Evolutionary conservation across 805 yeast genomes (phyloP), one percentile per base, ranked within the genome.

Genomic region (Ogataea glucozyma): DNA sequence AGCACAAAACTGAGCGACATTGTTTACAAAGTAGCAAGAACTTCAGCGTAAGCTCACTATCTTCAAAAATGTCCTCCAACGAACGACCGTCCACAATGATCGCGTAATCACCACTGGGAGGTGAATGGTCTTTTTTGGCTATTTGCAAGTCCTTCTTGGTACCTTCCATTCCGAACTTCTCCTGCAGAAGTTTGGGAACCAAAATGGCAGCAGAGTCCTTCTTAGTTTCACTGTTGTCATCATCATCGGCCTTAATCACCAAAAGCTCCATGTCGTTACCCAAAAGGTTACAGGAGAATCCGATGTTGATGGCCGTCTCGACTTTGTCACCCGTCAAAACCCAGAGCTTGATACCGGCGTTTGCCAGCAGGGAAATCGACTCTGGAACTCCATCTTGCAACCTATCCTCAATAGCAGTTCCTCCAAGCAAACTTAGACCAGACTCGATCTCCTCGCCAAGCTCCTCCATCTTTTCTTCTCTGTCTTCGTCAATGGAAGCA

Each of bases 291-390:
- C 91, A 85, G 12, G 88, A 80, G 57, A 82, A 85, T 1, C 91
- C 93, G 62, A 85, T 85, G 59, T 84, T 83, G 59, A 85, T 85
- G 3, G 93, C 93, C 8, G 93, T 85, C 63, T 85, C 93, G 39
- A 85, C 79, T 60, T 82, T 79, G 63, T 85, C 93, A 50, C 93
- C 93, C 8, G 93, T 85, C 22, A 85, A 70, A 40, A 85, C 90
- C 93, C 93, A 85, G 37, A 85, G 67, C 61, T 85, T 85, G 54
- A 85, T 81, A 37, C 93, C 93, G 0, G 90, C 91, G 36, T 73
- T 67, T 5, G 81, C 78, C 38, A 85, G 69, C 30, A 79, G 60
- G 12, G 83, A 75, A 53, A 85, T 85, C 1, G 91, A 71, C 40
- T 79, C 83, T 1, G 91, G 89, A 16, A 85, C 93, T 46, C 88